Base-by-base conservation (phyloP, 495 filamentous ascomycete species). In the Hypoxylon intermedium region DNA sequence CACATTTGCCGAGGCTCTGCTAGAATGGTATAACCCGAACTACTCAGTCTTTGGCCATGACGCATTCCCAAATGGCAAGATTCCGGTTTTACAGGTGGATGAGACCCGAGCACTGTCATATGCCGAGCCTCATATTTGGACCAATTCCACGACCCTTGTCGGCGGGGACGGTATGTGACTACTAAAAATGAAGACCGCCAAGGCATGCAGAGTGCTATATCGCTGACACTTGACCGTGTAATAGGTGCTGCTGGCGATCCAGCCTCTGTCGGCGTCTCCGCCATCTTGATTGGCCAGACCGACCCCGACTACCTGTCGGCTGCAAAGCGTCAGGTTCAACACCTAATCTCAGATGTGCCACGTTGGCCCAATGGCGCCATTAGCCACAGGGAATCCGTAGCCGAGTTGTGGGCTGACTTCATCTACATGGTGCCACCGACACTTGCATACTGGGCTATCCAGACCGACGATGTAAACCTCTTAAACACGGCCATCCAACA, bases 321-420 rank as follows among this genome's bases (percentile, higher is more conserved):
- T 20, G 72, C 77, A 3, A 44, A 65, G 12, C 64, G 73, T 15
- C 75, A 81, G 60, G 70, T 71, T 13, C 49, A 77, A 6, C 73
- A 78, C 52, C 62, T 82, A 3, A 61, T 83, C 16, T 68, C 70
- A 47, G 38, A 51, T 6, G 79, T 79, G 6, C 81, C 81, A 6
- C 68, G 74, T 36, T 80, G 70, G 62, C 13, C 63, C 3, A 82
- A 83, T 42, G 79, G 79, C 6, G 81, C 81, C 5, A 82, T 83
- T 21, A 79, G 75, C 33, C 81, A 83, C 42, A 70, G 81, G 18
- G 65, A 70, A 23, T 69, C 72, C n/a, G 67, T 72, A 7, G 56
- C 77, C 12, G 79, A 82, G 49, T 63, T 79, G 11, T 83, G 81
- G 81, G 75, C 76, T 9, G 81, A 83, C 64, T 79, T 79, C 52